Evolutionary conservation across 2,329 filamentous ascomycete species (phyloP), one percentile per base, ranked within the genome.

Genomic region (Fulvia fulva): DNA sequence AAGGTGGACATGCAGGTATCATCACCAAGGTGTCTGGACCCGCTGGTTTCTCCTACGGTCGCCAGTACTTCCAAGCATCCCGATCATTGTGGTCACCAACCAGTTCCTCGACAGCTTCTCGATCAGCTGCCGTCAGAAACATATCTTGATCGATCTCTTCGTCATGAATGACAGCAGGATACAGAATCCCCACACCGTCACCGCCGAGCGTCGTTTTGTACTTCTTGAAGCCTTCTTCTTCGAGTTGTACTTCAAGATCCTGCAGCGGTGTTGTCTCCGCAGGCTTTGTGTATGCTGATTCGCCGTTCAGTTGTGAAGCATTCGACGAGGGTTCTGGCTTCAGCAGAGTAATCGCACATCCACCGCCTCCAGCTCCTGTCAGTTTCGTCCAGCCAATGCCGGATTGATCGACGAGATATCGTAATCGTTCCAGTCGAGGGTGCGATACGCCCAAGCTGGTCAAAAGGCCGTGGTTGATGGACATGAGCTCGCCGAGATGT

Each of bases 321-420:
- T 46, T 51, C 26, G 59, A 57, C 7, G 52, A 58, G 23, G 71
- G 65, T 22, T 83, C 84, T 0, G 90, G 89, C 63, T 87, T 88
- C 51, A 99, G 80, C 3, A 99, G 79, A 0, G 93, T 95, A 66
- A 99, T 97, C 2, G 92, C 93, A 74, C 95, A 97, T 2, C 94
- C 94, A 57, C 94, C 95, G 12, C 94, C 95, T 22, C 94, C 94
- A 1, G 94, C 94, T 32, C 94, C 94, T 0, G 94, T 99, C 57
- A 99, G 82, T 74, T 99, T 99, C 12, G 94, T 97, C 92, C 92
- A 99, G 28, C 94, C 94, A 56, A 97, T 89, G 43, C 88, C 89
- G 57, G 91, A 84, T 67, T 94, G 86, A 65, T 99, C 93, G 51
- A 96, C 88, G 25, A 99, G 79, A 75, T 96, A 93, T 62, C 94